phyloP scores from a whole-genome alignment of 2,329 filamentous ascomycete genomes.

The Blastomyces gilchristii region DNA sequence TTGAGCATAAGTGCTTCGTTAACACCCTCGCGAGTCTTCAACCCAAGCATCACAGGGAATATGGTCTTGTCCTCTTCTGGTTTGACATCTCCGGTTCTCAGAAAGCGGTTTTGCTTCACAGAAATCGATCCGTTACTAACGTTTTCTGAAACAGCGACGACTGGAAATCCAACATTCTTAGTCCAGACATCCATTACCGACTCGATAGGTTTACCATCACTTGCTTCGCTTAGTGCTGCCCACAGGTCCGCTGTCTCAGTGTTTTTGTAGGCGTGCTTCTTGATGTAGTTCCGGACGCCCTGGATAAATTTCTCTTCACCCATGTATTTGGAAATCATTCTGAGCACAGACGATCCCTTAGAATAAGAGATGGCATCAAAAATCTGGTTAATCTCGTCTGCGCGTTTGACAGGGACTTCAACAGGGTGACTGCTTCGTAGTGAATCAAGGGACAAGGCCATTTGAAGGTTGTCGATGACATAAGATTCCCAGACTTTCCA shows the following conservation, averaged over 20 bases:
- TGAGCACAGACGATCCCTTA: conserved; percentile 88
- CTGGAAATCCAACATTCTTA: conserved; percentile 88
- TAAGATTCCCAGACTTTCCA: conserved; percentile 98
- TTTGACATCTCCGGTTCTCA: conserved; percentile 84
- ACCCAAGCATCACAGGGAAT: conserved; percentile 79
- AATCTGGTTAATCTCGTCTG: conserved; percentile 95
- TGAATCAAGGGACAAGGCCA: conserved; percentile 77
- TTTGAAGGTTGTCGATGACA: conserved; percentile 83
- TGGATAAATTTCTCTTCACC: conserved; percentile 90
- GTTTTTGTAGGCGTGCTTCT: conserved; percentile 95
- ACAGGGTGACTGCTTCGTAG: conserved; percentile 92
- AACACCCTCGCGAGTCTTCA: conserved; percentile 64
- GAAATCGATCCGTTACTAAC: conserved; percentile 61
- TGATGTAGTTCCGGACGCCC: conserved; percentile 80
- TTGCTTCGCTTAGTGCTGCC: conserved; percentile 76
- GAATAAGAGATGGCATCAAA: conserved; percentile 97
- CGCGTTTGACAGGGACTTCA: conserved; percentile 88
- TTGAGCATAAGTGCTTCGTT: conserved; percentile 64
- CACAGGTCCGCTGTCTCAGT: conserved; percentile 85
- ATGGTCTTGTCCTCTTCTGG: conserved; percentile 82
- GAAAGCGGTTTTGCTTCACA: conserved; percentile 89
- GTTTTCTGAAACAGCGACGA: conserved; percentile 74
- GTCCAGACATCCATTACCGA: conserved; percentile 94
- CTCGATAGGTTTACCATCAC: conserved; percentile 82
- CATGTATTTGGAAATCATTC: conserved; percentile 94